Base-by-base conservation (phyloP, 768 basidiomycete species). In the Boletus pseudo-olivaceus region DNA sequence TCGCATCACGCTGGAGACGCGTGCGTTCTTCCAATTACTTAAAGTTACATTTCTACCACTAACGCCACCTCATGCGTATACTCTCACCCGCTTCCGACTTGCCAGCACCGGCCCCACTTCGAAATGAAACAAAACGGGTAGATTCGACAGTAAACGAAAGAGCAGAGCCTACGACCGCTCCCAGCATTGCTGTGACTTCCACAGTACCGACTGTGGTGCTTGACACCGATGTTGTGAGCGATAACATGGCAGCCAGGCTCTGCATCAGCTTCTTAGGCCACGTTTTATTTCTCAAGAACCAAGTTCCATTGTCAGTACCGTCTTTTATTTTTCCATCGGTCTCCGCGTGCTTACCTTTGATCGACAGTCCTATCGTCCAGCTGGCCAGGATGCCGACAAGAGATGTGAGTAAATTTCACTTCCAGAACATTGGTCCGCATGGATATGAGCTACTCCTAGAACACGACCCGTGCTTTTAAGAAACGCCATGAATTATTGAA, bases 211-310 rank as follows among this genome's bases (percentile, higher is more conserved):
- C 58, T 0, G 69, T 82, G 34, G 45, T 57, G 27, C 72, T 90
- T 33, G 79, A 86, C 42, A 63, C 75, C 4, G 79, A 83, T 10
- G 54, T 61, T 1, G 77, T 91, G 19, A 77, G 78, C 20, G 81
- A 82, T 51, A 72, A 70, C 6, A 75, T 86, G 66, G 89, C 89
- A 10, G 82, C 85, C 1, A 77, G 78, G 20, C 77, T 92, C 2
- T 82, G 87, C 3, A 74, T 76, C 12, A 81, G 79, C 54, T 67
- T 90, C 27, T 71, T 92, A 0, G 82, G 82, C 0, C 88, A 90
- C 63, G 77, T 90, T 2, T 67, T 91, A 17, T 92, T 88, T 63
- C 72, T 91, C 51, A 92, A 91, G 66, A 85, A 80, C 57, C 89
- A 91, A 61, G 75, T 90, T 0, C 89, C 88, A 1, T 83, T 90